These are phyloP conservation scores for Leptodermis oblonga DNA, from an alignment of 257 asterid genomes.

Conservation along the genomic window DNA sequence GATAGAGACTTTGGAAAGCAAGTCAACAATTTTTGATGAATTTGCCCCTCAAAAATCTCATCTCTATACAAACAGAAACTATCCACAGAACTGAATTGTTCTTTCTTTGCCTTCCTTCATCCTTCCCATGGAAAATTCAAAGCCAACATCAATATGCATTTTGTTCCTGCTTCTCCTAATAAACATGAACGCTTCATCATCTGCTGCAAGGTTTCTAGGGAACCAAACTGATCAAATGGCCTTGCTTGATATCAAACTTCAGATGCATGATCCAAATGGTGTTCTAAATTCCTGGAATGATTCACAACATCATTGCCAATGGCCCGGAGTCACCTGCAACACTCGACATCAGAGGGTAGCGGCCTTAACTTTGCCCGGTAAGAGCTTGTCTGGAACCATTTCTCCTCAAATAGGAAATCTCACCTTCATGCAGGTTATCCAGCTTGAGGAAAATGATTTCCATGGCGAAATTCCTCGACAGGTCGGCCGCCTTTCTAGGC, in stretches of 20 bases:
- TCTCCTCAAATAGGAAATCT: background rate
- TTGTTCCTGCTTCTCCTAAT: background rate
- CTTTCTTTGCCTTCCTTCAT: background rate
- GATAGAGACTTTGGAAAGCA: too few species aligned
- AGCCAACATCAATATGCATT: constrained; percentile 17
- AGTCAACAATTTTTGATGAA: too few species aligned
- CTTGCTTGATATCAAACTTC: background rate
- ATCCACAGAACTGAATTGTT: background rate
- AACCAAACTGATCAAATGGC: constrained; percentile 7
- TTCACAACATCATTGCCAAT: background rate
- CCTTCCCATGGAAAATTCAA: constrained; percentile 16
- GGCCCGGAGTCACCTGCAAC: constrained; percentile 23
- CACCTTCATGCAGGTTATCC: background rate
- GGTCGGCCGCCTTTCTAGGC: constrained; percentile 26
- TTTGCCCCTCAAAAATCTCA: too few species aligned
- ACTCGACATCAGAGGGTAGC: constrained; percentile 20
- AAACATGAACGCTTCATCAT: background rate
- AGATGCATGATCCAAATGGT: constrained; percentile 4
- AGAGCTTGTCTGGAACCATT: background rate
- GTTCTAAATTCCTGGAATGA: constrained; percentile 9
- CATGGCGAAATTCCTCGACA: constrained; percentile 31
- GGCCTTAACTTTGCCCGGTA: constrained; percentile 15
- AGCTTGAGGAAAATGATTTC: background rate
- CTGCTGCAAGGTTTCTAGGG: constrained; percentile 3
- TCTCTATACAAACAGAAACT: background rate